Conservation (phyloP, 345 rosid genomes). For the Clarkia xantiana region DNA sequence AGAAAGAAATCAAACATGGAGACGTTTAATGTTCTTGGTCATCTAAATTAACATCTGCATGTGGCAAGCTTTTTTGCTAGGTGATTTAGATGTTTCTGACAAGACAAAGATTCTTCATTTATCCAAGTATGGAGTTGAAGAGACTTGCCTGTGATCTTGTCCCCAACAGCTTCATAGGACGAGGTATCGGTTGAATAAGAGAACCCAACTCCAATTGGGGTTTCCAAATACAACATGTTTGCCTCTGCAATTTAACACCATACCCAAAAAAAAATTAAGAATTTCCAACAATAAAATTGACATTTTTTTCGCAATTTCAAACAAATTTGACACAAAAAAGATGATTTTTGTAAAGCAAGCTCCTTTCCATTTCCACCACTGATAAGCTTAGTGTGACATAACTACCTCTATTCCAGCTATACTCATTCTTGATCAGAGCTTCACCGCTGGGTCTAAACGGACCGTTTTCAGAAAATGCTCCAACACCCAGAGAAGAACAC, state of each 20-base stretch:
- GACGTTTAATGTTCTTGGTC: too few species aligned
- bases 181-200: constrained; percentile 64
- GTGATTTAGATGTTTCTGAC: neutral
- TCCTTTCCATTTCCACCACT: neutral
- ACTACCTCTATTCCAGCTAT: constrained; percentile 89
- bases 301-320: too few species aligned
- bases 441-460: constrained; percentile 93
- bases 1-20: too few species aligned
- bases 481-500: constrained; percentile 92
- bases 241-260: constrained; percentile 43
- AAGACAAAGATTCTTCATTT: neutral
- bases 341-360: too few species aligned
- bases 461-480: constrained; percentile 93
- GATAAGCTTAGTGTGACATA: neutral
- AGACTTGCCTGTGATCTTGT: constrained; percentile 61
- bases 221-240: constrained; percentile 79
- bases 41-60: too few species aligned
- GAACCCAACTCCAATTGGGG: constrained; percentile 97
- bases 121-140: neutral
- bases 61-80: too few species aligned
- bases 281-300: neutral
- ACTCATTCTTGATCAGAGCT: constrained; percentile 49
- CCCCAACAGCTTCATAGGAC: constrained; percentile 51
- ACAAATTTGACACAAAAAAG: too few species aligned
- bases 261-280: neutral